phyloP scores from a whole-genome alignment of 495 filamentous ascomycete species.

The Aspergillus olivimuriae region DNA sequence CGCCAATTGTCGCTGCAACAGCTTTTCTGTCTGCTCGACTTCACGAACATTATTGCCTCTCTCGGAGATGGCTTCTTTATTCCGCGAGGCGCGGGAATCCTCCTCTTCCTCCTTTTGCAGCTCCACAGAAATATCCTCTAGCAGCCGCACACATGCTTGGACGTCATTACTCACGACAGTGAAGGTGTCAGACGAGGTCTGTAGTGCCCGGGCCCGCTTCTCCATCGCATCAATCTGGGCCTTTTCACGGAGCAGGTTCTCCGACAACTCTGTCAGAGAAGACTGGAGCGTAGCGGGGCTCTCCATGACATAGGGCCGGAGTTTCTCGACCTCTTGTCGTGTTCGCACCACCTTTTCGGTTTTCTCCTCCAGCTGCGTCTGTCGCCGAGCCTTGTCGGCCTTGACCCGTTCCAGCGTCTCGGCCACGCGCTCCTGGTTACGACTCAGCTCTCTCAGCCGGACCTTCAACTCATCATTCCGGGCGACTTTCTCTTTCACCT shows the following conservation, averaged over 20 bases:
- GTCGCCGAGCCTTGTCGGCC: constrained; percentile 63
- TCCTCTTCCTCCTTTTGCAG: constrained; percentile 88
- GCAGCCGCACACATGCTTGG: constrained; percentile 72
- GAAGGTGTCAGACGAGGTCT: constrained; percentile 87
- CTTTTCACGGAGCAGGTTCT: constrained; percentile 69
- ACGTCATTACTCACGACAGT: constrained; percentile 77
- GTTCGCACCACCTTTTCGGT: constrained; percentile 53
- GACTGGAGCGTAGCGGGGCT: constrained; percentile 76
- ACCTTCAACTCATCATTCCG: constrained; percentile 81
- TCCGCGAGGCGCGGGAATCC: constrained; percentile 64
- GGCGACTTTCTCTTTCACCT: constrained; percentile 72
- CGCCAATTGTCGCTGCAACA: constrained; percentile 75
- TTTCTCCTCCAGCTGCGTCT: constrained; percentile 70
- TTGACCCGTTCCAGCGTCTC: constrained; percentile 71
- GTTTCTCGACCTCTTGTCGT: constrained; percentile 74
- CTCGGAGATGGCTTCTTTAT: constrained; percentile 81
- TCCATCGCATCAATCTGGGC: constrained; percentile 80
- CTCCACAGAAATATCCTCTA: constrained; percentile 80
- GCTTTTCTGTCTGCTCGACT: constrained; percentile 76
- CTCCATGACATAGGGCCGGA: constrained; percentile 86
- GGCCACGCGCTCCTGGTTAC: constrained; percentile 70
- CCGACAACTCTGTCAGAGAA: constrained; percentile 72
- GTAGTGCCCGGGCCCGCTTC: constrained; percentile 76
- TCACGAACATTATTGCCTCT: constrained; percentile 83
- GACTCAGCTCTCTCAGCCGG: constrained; percentile 66